Evolutionary conservation across 805 yeast species (phyloP), one percentile per base, ranked within the genome.

Genomic region (Myxozyma lipomycoides): DNA sequence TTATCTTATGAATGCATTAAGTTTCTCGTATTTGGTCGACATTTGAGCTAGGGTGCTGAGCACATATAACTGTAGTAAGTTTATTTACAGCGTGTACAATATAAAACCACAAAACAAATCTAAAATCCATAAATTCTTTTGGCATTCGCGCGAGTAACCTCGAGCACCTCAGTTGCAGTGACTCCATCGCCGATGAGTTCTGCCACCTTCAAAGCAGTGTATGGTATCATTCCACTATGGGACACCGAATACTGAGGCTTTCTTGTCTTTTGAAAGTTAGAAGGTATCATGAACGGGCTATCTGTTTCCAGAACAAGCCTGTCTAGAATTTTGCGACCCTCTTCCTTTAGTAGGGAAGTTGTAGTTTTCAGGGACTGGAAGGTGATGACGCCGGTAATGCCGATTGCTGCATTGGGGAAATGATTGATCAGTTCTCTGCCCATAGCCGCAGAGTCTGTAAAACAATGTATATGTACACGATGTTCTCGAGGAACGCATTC

Each of bases 361-460:
- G 57, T 52, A 4, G 57, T 49, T 12, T 52, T 30, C 23, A 52
- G 42, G 10, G 57, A 38, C 25, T 32, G 26, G 38, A 26, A 52
- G 15, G 57, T 52, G 21, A 52, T 43, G n/a, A 52, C 57, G 5
- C 57, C 57, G 21, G 57, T 52, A 25, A 52, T 49, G 24, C 57
- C 57, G 36, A 52, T 52, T 6, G 45, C 50, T 12, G 55, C 36
- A 28, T 52, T 52, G 9, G 57, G 57, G 25, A 47, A 52, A 23
- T 24, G 21, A 7, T 32, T 35, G 6, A 52, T 34, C 25, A 52
- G 43, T 2, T 41, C 50, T 3, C 46, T 37, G 5, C 45, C 57
- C 55, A 52, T 45, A 26, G 1, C 45, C 7, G 40, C 53, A 1
- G 57, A 52, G 39, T 50, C 55, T 3, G 57, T 52, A 26, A 52